These are phyloP conservation scores for Dryadomyces quercus-mongolicae DNA, from an alignment of 2,329 filamentous ascomycete species.

Conservation along the genomic window DNA sequence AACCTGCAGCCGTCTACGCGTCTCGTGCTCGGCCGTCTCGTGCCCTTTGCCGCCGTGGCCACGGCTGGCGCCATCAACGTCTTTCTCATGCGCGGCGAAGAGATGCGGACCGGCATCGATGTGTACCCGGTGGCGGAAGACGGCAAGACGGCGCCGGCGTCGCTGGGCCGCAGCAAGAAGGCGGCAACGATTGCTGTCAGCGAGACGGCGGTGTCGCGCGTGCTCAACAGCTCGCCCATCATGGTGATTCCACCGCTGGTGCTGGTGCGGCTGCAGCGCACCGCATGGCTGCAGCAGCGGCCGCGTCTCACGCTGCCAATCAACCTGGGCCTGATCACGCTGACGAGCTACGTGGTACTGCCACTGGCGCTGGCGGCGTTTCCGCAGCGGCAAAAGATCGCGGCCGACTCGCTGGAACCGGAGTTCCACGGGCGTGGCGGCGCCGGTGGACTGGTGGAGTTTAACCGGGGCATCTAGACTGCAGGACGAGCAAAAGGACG, in stretches of 20 bases:
- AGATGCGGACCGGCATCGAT: slow-evolving; percentile 87
- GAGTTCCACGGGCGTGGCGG: slow-evolving; percentile 80
- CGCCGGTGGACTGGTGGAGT: slow-evolving; percentile 74
- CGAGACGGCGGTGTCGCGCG: slow-evolving; percentile 83
- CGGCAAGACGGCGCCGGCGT: slow-evolving; percentile 17
- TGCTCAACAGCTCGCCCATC: slow-evolving; percentile 89
- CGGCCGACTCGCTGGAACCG: slow-evolving; percentile 62
- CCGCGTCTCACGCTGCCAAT: slow-evolving; percentile 69
- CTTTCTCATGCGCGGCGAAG: slow-evolving; percentile 93
- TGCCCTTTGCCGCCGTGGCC: slow-evolving; percentile 92
- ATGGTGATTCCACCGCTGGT: slow-evolving; percentile 91
- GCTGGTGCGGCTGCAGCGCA: slow-evolving; percentile 73
- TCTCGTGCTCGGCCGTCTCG: slow-evolving; percentile 69
- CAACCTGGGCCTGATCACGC: slow-evolving; percentile 78
- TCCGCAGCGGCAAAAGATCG: slow-evolving; percentile 77
- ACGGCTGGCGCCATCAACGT: slow-evolving; percentile 87
- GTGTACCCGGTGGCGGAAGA: slow-evolving; percentile 57
- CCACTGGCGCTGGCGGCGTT: slow-evolving; percentile 86
- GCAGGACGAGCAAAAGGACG: neutral
- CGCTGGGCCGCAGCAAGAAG: slow-evolving; percentile 75
- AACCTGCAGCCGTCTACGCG: slow-evolving; percentile 62
- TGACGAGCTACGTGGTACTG: slow-evolving; percentile 77
- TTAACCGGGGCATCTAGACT: slow-evolving; percentile 77
- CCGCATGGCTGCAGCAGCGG: slow-evolving; percentile 65
- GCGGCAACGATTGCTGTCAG: slow-evolving; percentile 82